These are phyloP conservation scores for Ulota crispa DNA, from an alignment of 225 moss, liverwort and hornwort species.

Conservation along the genomic window DNA sequence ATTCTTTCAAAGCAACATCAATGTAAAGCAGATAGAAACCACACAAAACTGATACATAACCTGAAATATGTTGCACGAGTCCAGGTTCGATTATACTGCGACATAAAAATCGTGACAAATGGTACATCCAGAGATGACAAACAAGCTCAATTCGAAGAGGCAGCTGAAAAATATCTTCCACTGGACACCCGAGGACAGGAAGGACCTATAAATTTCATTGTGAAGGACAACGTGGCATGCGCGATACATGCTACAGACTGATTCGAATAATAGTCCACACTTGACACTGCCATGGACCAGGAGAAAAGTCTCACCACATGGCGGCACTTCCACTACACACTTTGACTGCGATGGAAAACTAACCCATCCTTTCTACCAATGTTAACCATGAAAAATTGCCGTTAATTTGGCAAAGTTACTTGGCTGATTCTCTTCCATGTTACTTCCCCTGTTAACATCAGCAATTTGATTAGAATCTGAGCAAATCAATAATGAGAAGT, in stretches of 20 bases:
- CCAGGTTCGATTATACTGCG: constrained; percentile 62
- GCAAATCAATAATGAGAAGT: constrained; percentile 59
- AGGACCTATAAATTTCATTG: constrained; percentile 37
- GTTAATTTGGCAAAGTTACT: constrained; percentile 64
- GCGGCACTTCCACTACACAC: constrained; percentile 63
- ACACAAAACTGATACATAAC: constrained; percentile 62
- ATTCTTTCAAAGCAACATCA: constrained; percentile 43
- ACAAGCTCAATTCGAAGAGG: constrained; percentile 52
- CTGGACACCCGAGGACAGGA: constrained; percentile 45
- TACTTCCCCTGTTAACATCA: constrained; percentile 78
- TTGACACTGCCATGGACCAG: constrained; percentile 57
- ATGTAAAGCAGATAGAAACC: constrained; percentile 53
- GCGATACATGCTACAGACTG: constrained; percentile 41
- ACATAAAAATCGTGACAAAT: constrained; percentile 52
- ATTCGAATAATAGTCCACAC: constrained; percentile 35
- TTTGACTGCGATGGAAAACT: constrained; percentile 62
- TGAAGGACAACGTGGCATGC: constrained; percentile 38
- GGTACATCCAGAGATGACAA: constrained; percentile 49
- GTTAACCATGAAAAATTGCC: constrained; percentile 70
- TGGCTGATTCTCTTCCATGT: constrained; percentile 76
- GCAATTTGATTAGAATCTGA: constrained; percentile 68
- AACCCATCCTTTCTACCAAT: constrained; percentile 68
- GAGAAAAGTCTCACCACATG: constrained; percentile 68
- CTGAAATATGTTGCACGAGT: constrained; percentile 67
- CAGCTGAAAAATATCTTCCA: constrained; percentile 50